Percentiles rank a stretch among this genome's conserved stretches.
These are phyloP conservation scores for Hirsutella minnesotensis DNA, from an alignment of 2,329 filamentous ascomycete species.

Conservation along the genomic window DNA sequence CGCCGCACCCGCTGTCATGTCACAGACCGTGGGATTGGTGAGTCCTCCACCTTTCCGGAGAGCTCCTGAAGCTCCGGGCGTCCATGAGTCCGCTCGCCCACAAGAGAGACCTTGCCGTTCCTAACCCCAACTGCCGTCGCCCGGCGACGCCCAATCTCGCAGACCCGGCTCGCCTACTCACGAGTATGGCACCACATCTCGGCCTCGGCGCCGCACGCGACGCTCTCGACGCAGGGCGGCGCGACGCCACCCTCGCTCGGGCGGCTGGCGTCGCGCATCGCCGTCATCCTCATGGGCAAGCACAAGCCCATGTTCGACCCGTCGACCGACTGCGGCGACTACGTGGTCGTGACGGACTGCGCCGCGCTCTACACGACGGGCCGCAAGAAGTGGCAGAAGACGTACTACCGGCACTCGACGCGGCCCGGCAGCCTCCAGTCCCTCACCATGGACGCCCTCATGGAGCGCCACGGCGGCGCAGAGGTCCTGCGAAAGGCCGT, in stretches of 20 bases:
- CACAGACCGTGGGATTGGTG: conserved; percentile 1
- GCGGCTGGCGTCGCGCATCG: conserved; percentile 79
- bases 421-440: conserved; percentile 74
- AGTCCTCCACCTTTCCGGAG: background rate
- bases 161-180: conserved; percentile 95
- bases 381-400: conserved; percentile 86
- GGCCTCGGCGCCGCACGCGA: conserved; percentile 54
- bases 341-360: conserved; percentile 90
- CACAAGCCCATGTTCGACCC: conserved; percentile 98
- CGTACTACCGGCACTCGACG: conserved; percentile 91
- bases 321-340: conserved; percentile 97
- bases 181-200: conserved; percentile 85
- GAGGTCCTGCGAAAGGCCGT: conserved; percentile 89
- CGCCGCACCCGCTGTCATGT: too few relatives aligned
- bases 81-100: too few relatives aligned
- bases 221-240: conserved; percentile 43
- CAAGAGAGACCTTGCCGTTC: too few relatives aligned
- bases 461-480: conserved; percentile 84
- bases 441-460: conserved; percentile 90
- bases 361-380: conserved; percentile 78
- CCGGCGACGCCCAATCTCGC: conserved; percentile 2
- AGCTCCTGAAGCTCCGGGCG: background rate
- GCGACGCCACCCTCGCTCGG: conserved; percentile 70
- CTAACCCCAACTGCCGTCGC: too few relatives aligned
- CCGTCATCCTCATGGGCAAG: conserved; percentile 88